These are phyloP conservation scores for Aquilaria yunnanensis DNA, from an alignment of 345 rosid genomes.

Conservation along the genomic window DNA sequence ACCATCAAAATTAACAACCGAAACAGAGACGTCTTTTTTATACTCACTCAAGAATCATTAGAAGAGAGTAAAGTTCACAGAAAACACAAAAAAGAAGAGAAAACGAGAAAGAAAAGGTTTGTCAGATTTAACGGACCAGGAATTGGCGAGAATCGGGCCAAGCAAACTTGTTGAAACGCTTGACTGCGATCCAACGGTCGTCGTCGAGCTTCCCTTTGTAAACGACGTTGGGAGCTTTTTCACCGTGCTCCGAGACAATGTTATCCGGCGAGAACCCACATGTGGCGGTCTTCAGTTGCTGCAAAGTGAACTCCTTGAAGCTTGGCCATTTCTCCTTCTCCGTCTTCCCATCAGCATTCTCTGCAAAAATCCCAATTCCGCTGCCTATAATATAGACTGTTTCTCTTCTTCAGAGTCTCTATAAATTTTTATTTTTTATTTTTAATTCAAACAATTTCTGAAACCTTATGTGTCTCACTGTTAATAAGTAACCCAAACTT, in stretches of 20 bases:
- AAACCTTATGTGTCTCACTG: too few relatives aligned
- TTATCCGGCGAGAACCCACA: constrained; percentile 69
- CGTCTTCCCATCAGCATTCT: constrained; percentile 52
- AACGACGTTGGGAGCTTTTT: constrained; percentile 92
- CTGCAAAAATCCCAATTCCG: constrained; percentile 24
- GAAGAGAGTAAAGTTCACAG: not conserved
- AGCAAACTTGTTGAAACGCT: constrained; percentile 78
- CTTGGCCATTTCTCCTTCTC: constrained; percentile 51
- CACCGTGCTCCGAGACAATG: constrained; percentile 96
- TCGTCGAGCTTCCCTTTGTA: constrained; percentile 72
- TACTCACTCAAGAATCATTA: not conserved
- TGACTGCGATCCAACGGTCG: constrained; percentile 75
- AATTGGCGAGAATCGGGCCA: constrained; percentile 99
- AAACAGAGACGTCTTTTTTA: too few relatives aligned
- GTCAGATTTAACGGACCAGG: constrained; percentile 39
- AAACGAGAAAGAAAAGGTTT: not conserved
- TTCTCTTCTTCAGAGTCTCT: not conserved
- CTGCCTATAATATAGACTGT: not conserved
- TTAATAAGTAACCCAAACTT: too few relatives aligned
- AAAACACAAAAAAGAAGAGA: too few relatives aligned
- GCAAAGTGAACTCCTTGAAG: constrained; percentile 68
- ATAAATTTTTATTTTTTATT: too few relatives aligned
- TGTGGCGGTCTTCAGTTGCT: constrained; percentile 74
- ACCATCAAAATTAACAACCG: too few relatives aligned
- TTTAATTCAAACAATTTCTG: too few relatives aligned